phyloP scores from a whole-genome alignment of 352 stramenopile species.

The Phytopythium mirpurense region DNA sequence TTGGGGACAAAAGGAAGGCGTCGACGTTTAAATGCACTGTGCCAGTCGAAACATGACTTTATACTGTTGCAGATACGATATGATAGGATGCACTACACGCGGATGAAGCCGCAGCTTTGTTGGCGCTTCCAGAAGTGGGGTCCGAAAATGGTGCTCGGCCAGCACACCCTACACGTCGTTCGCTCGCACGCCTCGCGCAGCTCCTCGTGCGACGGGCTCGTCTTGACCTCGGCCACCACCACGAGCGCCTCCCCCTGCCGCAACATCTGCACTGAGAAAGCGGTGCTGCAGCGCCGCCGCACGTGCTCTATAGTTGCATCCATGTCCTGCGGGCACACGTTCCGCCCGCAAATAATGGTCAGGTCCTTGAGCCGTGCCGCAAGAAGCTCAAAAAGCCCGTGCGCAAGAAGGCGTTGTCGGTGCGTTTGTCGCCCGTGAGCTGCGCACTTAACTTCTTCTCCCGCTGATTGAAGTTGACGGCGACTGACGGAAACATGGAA shows the following conservation, averaged over 20 bases:
- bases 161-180: slow-evolving; percentile 66
- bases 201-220: slow-evolving; percentile 43
- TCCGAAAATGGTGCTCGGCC: slow-evolving; percentile 68
- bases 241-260: slow-evolving; percentile 71
- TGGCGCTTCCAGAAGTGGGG: too few relatives aligned
- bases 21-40: too few relatives aligned
- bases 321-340: slow-evolving; percentile 73
- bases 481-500: slow-evolving; percentile 63
- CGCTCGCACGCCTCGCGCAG: slow-evolving; percentile 47
- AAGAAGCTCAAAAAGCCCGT: slow-evolving; percentile 80
- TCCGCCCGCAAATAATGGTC: slow-evolving; percentile 81
- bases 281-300: slow-evolving; percentile 63
- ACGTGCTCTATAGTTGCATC: slow-evolving; percentile 71
- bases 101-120: too few relatives aligned
- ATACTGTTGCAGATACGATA: too few relatives aligned
- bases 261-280: slow-evolving; percentile 80
- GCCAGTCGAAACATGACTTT: too few relatives aligned
- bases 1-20: too few relatives aligned
- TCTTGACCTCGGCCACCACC: slow-evolving; percentile 73
- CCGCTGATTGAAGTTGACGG: slow-evolving; percentile 70
- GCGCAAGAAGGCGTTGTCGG: slow-evolving; percentile 37
- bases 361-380: slow-evolving; percentile 66
- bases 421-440: slow-evolving; percentile 38
- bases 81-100: too few relatives aligned
- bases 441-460: slow-evolving; percentile 60